Conservation (phyloP, 2,329 filamentous ascomycete species). For the Sclerotinia borealis region DNA sequence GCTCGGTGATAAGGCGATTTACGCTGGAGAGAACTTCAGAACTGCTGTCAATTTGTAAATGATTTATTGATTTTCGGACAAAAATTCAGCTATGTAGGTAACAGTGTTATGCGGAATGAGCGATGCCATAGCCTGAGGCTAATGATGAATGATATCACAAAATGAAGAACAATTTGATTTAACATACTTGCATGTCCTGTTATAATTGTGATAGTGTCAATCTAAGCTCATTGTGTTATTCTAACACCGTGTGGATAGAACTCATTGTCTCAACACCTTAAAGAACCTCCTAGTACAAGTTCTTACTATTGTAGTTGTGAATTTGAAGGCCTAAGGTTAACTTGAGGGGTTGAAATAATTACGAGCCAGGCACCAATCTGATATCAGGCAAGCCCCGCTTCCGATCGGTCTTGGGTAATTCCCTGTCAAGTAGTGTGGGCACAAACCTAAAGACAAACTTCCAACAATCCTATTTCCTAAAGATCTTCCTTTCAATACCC, state of each 20-base stretch:
- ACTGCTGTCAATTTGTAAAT: constrained; percentile 78
- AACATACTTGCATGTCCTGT: too few relatives aligned
- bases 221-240: not conserved
- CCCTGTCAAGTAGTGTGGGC: constrained; percentile 1
- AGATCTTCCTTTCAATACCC: not conserved
- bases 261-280: not conserved
- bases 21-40: constrained; percentile 89
- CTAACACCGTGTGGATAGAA: not conserved
- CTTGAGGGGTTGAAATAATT: not conserved
- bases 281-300: not conserved
- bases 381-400: not conserved
- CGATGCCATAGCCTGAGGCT: constrained; percentile 5
- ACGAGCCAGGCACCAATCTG: not conserved
- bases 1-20: constrained; percentile 85
- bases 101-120: not conserved
- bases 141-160: constrained; percentile 11
- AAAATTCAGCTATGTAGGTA: not conserved
- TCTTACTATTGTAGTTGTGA: not conserved
- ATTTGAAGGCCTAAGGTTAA: not conserved
- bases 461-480: not conserved
- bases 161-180: not conserved
- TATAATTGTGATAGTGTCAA: not conserved
- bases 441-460: constrained; percentile 10
- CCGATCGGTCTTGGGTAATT: not conserved
- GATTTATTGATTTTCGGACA: not conserved